Base-by-base conservation (phyloP, 768 basidiomycete genomes). In the Imleria badia region DNA sequence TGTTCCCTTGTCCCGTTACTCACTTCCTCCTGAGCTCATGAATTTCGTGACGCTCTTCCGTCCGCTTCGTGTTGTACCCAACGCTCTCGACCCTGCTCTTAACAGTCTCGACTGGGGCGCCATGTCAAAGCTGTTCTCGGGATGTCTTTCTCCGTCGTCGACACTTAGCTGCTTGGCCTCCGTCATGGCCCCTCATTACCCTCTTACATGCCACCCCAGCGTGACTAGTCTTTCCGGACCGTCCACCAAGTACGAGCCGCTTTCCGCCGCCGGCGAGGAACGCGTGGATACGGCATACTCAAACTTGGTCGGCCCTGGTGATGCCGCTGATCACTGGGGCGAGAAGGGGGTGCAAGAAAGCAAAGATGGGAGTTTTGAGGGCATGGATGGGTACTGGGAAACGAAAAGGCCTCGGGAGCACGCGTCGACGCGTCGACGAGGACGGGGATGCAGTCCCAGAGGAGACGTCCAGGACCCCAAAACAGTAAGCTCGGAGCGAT, bases 1-100 rank as follows among this genome's bases (percentile, higher is more conserved):
- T 10, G 85, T 89, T 8, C 93, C 93, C 1, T 77, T 98, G 6
- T 83, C 84, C 10, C 83, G 96, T 2, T 96, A 98, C 66, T 96
- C 94, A 0, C 79, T 89, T 0, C 80, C 96, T 6, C 89, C 91
- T 0, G 96, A 98, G 66, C 80, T 99, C 1, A 84, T 86, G 55
- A 72, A 75, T 2, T 87, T 99, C 49, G 91, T 97, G 23, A 73
- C 79, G 0, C 78, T 96, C 17, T 97, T 99, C 72, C 80, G 81
- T 20, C 96, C 96, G 0, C 77, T 73, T 38, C 77, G 81, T 5
- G 71, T 98, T 1, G 80, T 92, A 3, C 96, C 95, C 0, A 96
- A 95, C 63, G 89, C 91, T 0, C 83, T 78, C 60, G 80, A 73
- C 65, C 83, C 64, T 51, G 72, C 58, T 36, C 80, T 75, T 51